A percentile compares a stretch with the other conserved stretches of the same genome.
These are phyloP conservation scores for Paramarasmius palmivorus DNA, from an alignment of 1,284 basidiomycete genomes.

Conservation along the genomic window DNA sequence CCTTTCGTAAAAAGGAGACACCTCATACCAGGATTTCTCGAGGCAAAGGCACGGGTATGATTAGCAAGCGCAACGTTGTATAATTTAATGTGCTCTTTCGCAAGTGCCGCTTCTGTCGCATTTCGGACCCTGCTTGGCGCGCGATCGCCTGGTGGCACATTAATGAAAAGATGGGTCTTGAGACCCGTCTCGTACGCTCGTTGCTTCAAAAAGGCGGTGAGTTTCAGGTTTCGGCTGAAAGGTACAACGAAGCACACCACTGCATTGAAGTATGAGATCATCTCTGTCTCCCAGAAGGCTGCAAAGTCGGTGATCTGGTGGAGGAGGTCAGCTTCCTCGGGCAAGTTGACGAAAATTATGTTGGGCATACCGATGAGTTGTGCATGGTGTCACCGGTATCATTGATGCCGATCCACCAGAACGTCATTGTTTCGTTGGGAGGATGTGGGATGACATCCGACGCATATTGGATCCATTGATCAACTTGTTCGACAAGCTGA, in stretches of 20 bases:
- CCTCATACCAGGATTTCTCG: slow-evolving; percentile 30
- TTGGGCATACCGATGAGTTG: slow-evolving; percentile 39
- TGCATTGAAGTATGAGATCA: slow-evolving; percentile 52
- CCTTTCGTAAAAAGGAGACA: neutral
- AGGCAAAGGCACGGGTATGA: slow-evolving; percentile 35
- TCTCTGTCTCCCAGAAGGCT: slow-evolving; percentile 52
- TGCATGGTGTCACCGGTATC: slow-evolving; percentile 53
- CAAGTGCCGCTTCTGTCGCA: slow-evolving; percentile 30
- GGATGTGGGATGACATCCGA: slow-evolving; percentile 46
- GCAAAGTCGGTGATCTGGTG: slow-evolving; percentile 46
- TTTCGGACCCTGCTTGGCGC: slow-evolving; percentile 36
- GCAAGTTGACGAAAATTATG: neutral
- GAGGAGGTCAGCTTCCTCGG: neutral
- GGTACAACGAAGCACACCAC: slow-evolving; percentile 37
- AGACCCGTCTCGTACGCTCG: slow-evolving; percentile 42
- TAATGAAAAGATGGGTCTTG: slow-evolving; percentile 51
- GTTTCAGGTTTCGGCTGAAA: neutral
- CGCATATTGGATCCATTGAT: slow-evolving; percentile 47
- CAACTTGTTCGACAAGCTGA: slow-evolving; percentile 50
- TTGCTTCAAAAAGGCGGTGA: slow-evolving; percentile 29
- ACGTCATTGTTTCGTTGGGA: slow-evolving; percentile 40
- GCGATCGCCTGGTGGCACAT: slow-evolving; percentile 54
- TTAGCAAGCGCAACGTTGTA: slow-evolving; percentile 43
- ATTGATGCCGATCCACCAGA: slow-evolving; percentile 64
- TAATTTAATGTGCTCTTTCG: slow-evolving; percentile 38